Conservation (phyloP, 2,329 filamentous ascomycete genomes). For the Achaetomium macrosporum region DNA sequence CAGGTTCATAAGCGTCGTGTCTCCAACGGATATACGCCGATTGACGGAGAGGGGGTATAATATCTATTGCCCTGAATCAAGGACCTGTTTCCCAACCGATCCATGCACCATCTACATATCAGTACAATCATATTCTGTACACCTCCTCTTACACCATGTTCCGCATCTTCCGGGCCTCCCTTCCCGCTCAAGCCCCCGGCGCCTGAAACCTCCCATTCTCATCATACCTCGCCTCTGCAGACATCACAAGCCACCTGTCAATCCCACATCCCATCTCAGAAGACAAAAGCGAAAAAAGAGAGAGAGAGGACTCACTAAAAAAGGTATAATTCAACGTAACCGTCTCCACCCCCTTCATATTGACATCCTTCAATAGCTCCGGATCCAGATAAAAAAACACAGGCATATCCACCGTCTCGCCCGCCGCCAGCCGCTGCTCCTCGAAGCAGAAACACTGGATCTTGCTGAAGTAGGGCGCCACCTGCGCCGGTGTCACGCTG, state of each 20-base stretch:
- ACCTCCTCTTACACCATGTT: neutral
- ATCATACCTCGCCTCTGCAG: conserved; percentile 73
- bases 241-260: conserved; percentile 31
- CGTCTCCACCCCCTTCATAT: conserved; percentile 90
- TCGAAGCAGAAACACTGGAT: conserved; percentile 99
- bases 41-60: conserved; percentile 8
- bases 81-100: neutral
- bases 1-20: neutral
- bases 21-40: too few relatives aligned
- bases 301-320: conserved; percentile 67
- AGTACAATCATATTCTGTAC: neutral
- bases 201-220: conserved; percentile 63
- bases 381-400: conserved; percentile 99
- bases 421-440: conserved; percentile 87
- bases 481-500: conserved; percentile 91
- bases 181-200: conserved; percentile 9
- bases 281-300: neutral
- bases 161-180: neutral
- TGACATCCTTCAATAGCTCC: conserved; percentile 84
- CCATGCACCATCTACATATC: conserved; percentile 1
- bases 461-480: conserved; percentile 97
- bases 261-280: neutral
- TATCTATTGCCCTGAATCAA: neutral
- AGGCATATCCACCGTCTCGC: conserved; percentile 98
- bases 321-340: conserved; percentile 97